Percentiles rank a stretch among this genome's conserved stretches.
Evolutionary conservation across 1,284 basidiomycete species (phyloP).

Genomic region (Tilletia walkeri): DNA sequence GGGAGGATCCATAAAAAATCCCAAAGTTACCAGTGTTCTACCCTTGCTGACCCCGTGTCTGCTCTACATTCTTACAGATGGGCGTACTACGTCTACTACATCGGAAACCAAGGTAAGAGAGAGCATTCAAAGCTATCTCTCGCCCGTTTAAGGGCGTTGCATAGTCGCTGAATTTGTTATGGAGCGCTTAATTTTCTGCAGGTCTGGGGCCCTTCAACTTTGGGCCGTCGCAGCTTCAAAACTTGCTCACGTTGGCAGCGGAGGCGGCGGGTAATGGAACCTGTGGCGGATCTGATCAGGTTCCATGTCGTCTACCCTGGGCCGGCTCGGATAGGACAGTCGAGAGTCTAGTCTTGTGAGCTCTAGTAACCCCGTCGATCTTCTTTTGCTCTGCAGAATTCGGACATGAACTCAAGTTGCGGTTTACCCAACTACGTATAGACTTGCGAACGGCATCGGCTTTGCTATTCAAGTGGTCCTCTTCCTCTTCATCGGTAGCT

Average conservation of each 20-base stretch:
- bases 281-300: slow-evolving; percentile 32
- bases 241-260: slow-evolving; percentile 61
- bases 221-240: slow-evolving; percentile 73
- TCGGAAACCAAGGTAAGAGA: slow-evolving; percentile 65
- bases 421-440: not conserved
- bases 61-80: slow-evolving; percentile 54
- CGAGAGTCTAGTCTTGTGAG: slow-evolving; percentile 38
- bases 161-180: too few species aligned
- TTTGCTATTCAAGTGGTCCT: slow-evolving; percentile 57
- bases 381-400: slow-evolving; percentile 22
- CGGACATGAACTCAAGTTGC: too few species aligned
- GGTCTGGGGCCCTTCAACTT: slow-evolving; percentile 65
- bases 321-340: slow-evolving; percentile 36
- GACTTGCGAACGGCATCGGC: slow-evolving; percentile 21
- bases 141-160: too few species aligned
- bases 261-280: slow-evolving; percentile 50
- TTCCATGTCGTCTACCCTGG: slow-evolving; percentile 60
- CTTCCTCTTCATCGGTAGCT: slow-evolving; percentile 77
- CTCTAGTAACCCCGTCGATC: not conserved
- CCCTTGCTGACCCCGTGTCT: too few species aligned
- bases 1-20: too few species aligned
- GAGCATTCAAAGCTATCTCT: too few species aligned
- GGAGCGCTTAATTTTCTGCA: too few species aligned
- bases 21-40: too few species aligned
- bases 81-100: slow-evolving; percentile 71